Evolutionary conservation across 106 monocot genomes (phyloP).

Genomic region (Triglochin maritima): DNA sequence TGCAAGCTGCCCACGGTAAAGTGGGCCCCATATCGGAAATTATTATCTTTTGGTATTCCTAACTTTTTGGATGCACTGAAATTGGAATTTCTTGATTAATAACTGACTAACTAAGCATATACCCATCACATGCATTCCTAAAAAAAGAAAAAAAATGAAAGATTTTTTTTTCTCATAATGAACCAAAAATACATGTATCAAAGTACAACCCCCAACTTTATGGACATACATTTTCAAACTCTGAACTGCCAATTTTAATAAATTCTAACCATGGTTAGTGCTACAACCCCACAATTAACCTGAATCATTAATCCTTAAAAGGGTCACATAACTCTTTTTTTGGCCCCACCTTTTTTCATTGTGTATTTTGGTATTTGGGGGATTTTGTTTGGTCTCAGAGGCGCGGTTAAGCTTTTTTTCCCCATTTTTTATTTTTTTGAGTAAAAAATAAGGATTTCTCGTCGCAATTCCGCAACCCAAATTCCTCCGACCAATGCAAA

Average conservation of each 20-base stretch:
- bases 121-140: background rate
- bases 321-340: background rate
- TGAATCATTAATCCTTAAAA: too few relatives aligned
- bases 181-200: background rate
- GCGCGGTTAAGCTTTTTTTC: background rate
- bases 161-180: background rate
- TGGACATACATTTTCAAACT: background rate
- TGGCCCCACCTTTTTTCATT: background rate
- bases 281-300: background rate
- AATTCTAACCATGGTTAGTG: background rate
- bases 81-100: background rate
- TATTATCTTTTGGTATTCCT: background rate
- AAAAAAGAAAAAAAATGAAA: background rate
- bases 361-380: conserved; percentile 14
- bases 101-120: background rate
- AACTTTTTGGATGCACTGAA: background rate
- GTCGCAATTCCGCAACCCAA: background rate
- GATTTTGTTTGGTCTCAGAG: conserved; percentile 3
- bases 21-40: background rate
- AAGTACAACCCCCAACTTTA: background rate
- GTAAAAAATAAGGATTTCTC: background rate
- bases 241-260: conserved; percentile 1
- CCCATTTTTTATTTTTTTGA: background rate
- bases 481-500: conserved; percentile 1
- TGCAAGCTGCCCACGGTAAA: background rate